Evolutionary conservation across 2,329 filamentous ascomycete genomes (phyloP).

Genomic region (Diaporthe velutina): DNA sequence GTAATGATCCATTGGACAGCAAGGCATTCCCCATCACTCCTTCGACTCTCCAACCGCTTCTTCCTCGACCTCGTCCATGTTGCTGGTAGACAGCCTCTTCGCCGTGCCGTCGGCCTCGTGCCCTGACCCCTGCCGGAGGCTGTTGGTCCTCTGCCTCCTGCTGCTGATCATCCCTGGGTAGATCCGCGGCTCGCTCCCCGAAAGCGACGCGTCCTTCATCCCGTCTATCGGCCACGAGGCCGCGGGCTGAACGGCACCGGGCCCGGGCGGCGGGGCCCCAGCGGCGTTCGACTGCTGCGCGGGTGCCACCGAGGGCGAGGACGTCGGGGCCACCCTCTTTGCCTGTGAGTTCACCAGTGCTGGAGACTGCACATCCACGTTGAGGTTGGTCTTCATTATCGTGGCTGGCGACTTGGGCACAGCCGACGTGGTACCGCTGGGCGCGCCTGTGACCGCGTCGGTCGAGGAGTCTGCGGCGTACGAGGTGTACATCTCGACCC

Average conservation of each 20-base stretch:
- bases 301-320: constrained; percentile 22
- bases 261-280: background rate
- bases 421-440: constrained; percentile 21
- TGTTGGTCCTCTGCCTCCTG: constrained; percentile 56
- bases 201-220: constrained; percentile 61
- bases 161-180: constrained; percentile 78
- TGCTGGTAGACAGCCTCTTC: background rate
- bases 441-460: constrained; percentile 7
- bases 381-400: constrained; percentile 41
- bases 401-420: constrained; percentile 43
- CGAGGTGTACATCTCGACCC: constrained; percentile 58
- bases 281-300: constrained; percentile 26
- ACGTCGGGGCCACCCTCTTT: constrained; percentile 33
- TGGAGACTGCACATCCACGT: constrained; percentile 25
- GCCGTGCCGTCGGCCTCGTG: constrained; percentile 52
- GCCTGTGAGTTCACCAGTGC: background rate
- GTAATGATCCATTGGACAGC: background rate
- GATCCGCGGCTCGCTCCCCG: constrained; percentile 74
- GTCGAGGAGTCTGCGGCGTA: constrained; percentile 45
- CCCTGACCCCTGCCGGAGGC: constrained; percentile 53
- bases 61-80: constrained; percentile 28
- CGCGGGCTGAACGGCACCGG: background rate
- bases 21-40: constrained; percentile 1
- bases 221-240: constrained; percentile 46
- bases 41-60: background rate